Percentiles rank a stretch among this genome's conserved stretches.
Conservation (phyloP, 352 stramenopile genomes). For the Thalassiosira ordinaria region DNA sequence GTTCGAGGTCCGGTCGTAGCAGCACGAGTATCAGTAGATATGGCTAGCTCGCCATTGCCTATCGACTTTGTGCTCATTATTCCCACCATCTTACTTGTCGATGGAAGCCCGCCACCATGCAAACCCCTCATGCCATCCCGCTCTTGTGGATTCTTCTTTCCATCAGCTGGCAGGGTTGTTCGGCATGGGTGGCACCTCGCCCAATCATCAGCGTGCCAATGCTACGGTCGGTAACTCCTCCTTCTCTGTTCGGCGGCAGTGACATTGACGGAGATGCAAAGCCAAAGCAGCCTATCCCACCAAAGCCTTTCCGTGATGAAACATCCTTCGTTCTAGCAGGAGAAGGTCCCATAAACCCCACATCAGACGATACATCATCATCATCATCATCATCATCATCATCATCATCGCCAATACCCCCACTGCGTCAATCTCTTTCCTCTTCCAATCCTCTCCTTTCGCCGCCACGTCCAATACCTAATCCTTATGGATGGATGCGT, state of each 20-base stretch:
- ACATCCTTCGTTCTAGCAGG: slow-evolving; percentile 46
- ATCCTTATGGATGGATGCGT: slow-evolving; percentile 95
- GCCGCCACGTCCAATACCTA: slow-evolving; percentile 89
- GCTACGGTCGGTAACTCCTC: background rate
- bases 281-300: slow-evolving; percentile 34
- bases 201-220: background rate
- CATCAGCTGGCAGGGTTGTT: background rate
- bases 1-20: too few relatives aligned
- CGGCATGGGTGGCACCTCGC: slow-evolving; percentile 11
- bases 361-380: background rate
- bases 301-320: slow-evolving; percentile 51
- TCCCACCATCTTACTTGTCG: too few relatives aligned
- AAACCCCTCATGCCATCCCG: background rate
- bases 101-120: too few relatives aligned
- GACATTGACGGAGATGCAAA: background rate
- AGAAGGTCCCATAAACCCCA: background rate
- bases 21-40: too few relatives aligned
- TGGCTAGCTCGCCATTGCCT: too few relatives aligned
- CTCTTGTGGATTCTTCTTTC: background rate
- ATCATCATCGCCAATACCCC: too few relatives aligned
- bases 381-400: background rate
- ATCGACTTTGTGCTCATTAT: too few relatives aligned
- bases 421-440: slow-evolving; percentile 64
- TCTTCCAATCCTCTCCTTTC: slow-evolving; percentile 88
- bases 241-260: background rate